Percentiles rank a stretch among this genome's conserved stretches.
phyloP scores from a whole-genome alignment of 1,284 basidiomycete genomes.

The Apiotrichum montevideense region DNA sequence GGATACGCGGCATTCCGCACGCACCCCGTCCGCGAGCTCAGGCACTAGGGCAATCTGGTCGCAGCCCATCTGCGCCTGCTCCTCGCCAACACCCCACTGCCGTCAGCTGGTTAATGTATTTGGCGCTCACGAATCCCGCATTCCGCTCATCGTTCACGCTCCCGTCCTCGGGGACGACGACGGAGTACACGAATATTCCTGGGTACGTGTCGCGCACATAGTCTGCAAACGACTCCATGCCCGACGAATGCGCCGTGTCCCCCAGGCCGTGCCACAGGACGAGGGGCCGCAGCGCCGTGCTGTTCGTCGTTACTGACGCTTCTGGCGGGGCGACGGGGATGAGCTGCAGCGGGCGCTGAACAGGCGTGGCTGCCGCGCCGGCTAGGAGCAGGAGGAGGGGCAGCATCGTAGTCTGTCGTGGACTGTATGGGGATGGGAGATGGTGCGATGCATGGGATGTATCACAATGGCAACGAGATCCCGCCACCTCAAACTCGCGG shows the following conservation, averaged over 20 bases:
- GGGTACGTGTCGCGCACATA: slow-evolving; percentile 66
- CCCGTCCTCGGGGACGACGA: slow-evolving; percentile 63
- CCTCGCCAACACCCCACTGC: slow-evolving; percentile 39
- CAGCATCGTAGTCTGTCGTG: too few species aligned
- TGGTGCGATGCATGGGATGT: too few species aligned
- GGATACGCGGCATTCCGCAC: background rate
- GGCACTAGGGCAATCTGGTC: slow-evolving; percentile 5
- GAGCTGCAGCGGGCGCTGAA: background rate
- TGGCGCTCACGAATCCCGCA: slow-evolving; percentile 61
- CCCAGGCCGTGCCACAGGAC: slow-evolving; percentile 96
- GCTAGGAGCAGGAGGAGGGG: background rate
- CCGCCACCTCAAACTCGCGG: too few species aligned
- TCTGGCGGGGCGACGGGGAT: background rate
- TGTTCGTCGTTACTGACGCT: too few species aligned
- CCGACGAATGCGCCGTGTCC: slow-evolving; percentile 51
- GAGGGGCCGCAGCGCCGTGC: slow-evolving; percentile 55
- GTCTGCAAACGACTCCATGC: slow-evolving; percentile 57
- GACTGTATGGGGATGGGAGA: too few species aligned
- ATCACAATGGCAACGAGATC: too few species aligned
- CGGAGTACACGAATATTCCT: slow-evolving; percentile 77
- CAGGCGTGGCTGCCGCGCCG: background rate
- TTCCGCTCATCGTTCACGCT: slow-evolving; percentile 60
- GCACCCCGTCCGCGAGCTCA: slow-evolving; percentile 9
- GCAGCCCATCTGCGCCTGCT: slow-evolving; percentile 19
- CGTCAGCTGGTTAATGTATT: background rate